A percentile compares a stretch with the other conserved stretches of the same genome.
These are phyloP conservation scores for Rhizoctonia solani DNA, from an alignment of 1,284 basidiomycete species.

Conservation along the genomic window DNA sequence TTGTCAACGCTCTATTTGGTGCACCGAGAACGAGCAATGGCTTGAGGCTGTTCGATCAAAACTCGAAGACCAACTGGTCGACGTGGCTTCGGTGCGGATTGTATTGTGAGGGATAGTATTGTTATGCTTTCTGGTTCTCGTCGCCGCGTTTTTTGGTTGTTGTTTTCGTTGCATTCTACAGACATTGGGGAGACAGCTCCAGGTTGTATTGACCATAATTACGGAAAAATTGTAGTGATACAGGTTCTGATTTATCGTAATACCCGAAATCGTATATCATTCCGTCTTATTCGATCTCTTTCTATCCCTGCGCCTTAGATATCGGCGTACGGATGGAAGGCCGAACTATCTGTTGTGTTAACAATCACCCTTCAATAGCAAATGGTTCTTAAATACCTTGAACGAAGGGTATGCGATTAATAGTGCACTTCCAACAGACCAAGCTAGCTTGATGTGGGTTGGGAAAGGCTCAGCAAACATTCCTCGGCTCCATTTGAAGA, in stretches of 20 bases:
- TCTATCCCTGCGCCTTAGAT: conserved; percentile 33
- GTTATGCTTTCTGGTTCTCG: conserved; percentile 17
- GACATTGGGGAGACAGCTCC: conserved; percentile 16
- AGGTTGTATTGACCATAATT: conserved; percentile 27
- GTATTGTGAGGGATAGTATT: conserved; percentile 32
- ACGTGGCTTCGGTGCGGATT: conserved; percentile 27
- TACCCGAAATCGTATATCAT: conserved; percentile 1
- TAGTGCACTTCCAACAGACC: conserved; percentile 58
- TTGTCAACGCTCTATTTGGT: conserved; percentile 26
- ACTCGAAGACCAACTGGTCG: conserved; percentile 27
- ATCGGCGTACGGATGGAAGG: conserved; percentile 33
- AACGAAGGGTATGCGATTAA: conserved; percentile 69
- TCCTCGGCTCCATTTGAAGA: conserved; percentile 69
- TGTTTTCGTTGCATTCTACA: conserved; percentile 9
- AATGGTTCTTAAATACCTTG: conserved; percentile 52
- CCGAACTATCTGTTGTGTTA: conserved; percentile 28
- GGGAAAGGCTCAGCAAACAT: conserved; percentile 70
- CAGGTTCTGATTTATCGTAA: conserved; percentile 1
- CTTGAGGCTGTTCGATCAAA: conserved; percentile 16
- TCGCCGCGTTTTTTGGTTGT: conserved; percentile 9
- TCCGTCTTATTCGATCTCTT: conserved; percentile 33
- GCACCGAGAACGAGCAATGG: conserved; percentile 27
- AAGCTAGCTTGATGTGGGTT: conserved; percentile 62
- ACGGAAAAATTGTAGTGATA: conserved; percentile 11
- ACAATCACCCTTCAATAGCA: neutral